phyloP scores from a whole-genome alignment of 2,329 filamentous ascomycete species.

The Monosporascus sp. region DNA sequence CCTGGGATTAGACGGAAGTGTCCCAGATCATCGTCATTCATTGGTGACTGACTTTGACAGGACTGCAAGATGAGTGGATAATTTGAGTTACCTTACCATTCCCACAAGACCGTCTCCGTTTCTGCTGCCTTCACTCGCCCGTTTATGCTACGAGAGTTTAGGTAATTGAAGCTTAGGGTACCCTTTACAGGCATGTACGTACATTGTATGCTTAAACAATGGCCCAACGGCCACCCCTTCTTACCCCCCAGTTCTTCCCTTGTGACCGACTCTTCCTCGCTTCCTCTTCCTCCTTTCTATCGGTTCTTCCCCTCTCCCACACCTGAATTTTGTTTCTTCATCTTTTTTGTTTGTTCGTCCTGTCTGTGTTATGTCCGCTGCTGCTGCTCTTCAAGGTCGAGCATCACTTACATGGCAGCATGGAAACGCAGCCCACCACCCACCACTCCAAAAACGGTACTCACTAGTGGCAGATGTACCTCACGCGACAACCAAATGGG shows the following conservation, averaged over 20 bases:
- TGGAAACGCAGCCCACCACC: not conserved
- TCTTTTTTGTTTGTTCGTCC: constrained; percentile 1
- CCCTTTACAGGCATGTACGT: constrained; percentile 4
- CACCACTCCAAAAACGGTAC: not conserved
- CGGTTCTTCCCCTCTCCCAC: constrained; percentile 5
- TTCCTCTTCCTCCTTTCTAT: constrained; percentile 7
- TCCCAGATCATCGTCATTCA: not conserved
- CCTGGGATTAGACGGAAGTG: not conserved
- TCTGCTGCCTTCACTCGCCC: not conserved
- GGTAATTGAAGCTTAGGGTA: not conserved
- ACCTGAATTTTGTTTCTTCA: constrained; percentile 4
- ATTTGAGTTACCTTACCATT: not conserved
- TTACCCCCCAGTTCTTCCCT: constrained; percentile 19
- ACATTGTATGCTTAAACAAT: constrained; percentile 16
- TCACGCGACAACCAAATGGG: not conserved
- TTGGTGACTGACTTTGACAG: not conserved
- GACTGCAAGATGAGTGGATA: not conserved
- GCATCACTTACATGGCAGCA: not conserved
- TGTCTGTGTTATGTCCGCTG: constrained; percentile 1
- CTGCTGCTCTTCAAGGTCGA: not conserved
- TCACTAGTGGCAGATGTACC: not conserved
- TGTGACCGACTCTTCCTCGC: constrained; percentile 18
- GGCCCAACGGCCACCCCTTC: constrained; percentile 26
- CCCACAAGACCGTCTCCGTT: not conserved
- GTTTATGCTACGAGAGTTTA: not conserved